Conservation (phyloP, 441 rosid genomes). For the Adansonia gregorii region DNA sequence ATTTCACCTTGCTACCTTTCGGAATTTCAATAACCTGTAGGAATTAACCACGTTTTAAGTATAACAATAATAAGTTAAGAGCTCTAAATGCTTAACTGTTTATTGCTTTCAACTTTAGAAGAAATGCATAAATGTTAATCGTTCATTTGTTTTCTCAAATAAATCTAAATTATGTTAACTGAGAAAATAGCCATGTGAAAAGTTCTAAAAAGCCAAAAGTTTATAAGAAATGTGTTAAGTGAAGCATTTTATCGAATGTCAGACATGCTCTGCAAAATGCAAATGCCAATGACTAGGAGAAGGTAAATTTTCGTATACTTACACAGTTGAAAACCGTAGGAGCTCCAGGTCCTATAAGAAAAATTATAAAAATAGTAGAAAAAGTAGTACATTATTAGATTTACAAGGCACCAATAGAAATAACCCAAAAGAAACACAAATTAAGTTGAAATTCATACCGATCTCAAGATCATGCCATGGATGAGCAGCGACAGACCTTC, state of each 20-base stretch:
- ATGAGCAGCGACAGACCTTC: conserved; percentile 80
- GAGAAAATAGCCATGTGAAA: neutral
- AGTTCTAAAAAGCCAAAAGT: neutral
- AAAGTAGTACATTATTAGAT: neutral
- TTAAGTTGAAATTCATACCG: conserved; percentile 45
- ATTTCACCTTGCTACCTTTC: conserved; percentile 79
- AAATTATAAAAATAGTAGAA: neutral
- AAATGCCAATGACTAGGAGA: neutral
- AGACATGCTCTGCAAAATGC: neutral
- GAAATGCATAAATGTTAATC: neutral
- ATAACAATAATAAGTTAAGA: conserved; percentile 10
- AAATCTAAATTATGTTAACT: neutral
- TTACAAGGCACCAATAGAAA: neutral
- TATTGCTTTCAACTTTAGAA: neutral
- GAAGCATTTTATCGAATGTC: neutral
- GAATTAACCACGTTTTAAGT: conserved; percentile 7
- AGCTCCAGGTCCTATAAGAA: conserved; percentile 63
- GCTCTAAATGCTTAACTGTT: neutral
- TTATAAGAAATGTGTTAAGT: neutral
- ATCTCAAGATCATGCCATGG: conserved; percentile 93
- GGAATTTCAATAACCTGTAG: conserved; percentile 70
- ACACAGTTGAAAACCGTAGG: conserved; percentile 72
- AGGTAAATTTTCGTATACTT: conserved; percentile 38
- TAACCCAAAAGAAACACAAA: neutral
- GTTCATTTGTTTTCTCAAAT: neutral